Evolutionary conservation across 2,329 filamentous ascomycete species (phyloP), one percentile per base, ranked within the genome.

Genomic region (Penicillium palitans): DNA sequence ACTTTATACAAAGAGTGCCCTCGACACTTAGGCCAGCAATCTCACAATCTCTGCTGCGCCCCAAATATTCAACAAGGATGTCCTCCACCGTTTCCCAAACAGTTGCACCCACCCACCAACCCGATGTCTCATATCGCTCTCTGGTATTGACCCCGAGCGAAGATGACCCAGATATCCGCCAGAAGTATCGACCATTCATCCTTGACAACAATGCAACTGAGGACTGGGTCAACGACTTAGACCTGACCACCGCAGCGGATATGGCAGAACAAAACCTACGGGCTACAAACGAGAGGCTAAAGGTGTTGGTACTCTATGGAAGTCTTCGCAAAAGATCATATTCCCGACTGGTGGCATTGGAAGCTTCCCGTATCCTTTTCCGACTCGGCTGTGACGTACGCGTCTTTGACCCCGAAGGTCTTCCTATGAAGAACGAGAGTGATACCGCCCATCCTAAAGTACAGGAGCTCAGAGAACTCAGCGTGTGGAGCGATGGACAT

Each of bases 331-430:
- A 70, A 59, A 67, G 78, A 66, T 89, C 86, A 1, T 89, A 85
- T 66, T 87, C 85, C 0, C 75, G 78, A 5, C 77, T 89, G 0
- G 75, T 88, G 2, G 85, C 86, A 1, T 84, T 77, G 40, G 87
- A 89, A 71, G 81, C 80, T 6, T 78, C 78, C 2, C 77, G 87
- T 0, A 86, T 89, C 44, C 80, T 89, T 2, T 83, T 81, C 68
- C 81, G 86, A 3, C 79, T 89, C 0, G 87, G 87, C 25, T 88
- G 85, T 66, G 87, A 89, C 62, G 86, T 89, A 2, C 82, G 86
- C 5, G 76, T 89, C 1, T 89, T 81, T 67, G 74, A 89, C 58
- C 86, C 86, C 0, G 70, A 74, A 0, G 81, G 79, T 1, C 73
- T 89, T 0, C 87, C 86, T 0, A 76, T 87, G n/a, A 87, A 87